Evolutionary conservation across 140 eudicot species (phyloP).

Genomic region (Bidens hawaiensis): DNA sequence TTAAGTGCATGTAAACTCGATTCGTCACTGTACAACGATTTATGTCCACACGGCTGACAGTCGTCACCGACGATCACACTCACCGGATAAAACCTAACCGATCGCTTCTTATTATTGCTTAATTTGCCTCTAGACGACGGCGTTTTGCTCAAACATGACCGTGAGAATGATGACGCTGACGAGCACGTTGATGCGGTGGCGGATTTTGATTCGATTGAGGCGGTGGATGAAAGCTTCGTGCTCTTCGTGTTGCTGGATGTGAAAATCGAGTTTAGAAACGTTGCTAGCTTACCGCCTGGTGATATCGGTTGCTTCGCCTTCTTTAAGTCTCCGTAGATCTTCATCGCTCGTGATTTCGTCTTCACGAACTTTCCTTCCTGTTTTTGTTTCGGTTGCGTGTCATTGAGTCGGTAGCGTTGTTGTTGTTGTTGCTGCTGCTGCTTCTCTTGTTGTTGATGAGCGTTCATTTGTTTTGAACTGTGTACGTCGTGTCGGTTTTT

Average conservation of each 20-base stretch:
- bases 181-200: conserved; percentile 40
- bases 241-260: conserved; percentile 32
- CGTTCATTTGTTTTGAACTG: conserved; percentile 3
- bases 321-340: conserved; percentile 67
- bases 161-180: conserved; percentile 55
- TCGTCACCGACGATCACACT: conserved; percentile 51
- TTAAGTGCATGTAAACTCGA: conserved; percentile 14
- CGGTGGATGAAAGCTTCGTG: conserved; percentile 22
- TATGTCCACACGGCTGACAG: conserved; percentile 52
- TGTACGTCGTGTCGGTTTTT: neutral
- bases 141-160: conserved; percentile 66
- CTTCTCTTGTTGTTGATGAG: conserved; percentile 7
- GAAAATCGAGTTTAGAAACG: conserved; percentile 64
- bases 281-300: conserved; percentile 64
- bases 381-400: conserved; percentile 28
- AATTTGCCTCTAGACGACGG: conserved; percentile 46
- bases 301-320: conserved; percentile 74
- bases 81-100: conserved; percentile 56
- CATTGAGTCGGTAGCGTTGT: conserved; percentile 16
- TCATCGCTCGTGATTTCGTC: conserved; percentile 59
- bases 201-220: conserved; percentile 39
- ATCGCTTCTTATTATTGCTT: conserved; percentile 42
- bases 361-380: conserved; percentile 47
- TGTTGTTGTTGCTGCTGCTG: no score
- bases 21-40: conserved; percentile 32